phyloP scores from a whole-genome alignment of 202 grass and related monocot species.

The Carex sylvatica region DNA sequence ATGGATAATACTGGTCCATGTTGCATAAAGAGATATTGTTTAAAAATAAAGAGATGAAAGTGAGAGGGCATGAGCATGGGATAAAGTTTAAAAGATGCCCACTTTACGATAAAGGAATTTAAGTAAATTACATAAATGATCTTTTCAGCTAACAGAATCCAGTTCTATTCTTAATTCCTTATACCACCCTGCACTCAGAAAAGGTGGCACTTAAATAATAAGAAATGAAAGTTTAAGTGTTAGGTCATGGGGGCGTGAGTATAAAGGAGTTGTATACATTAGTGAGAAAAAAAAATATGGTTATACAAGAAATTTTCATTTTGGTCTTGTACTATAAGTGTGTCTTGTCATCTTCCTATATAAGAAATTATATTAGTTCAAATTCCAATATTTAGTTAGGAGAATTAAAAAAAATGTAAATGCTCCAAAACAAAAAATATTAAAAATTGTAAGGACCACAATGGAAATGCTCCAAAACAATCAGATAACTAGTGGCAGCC shows the following conservation, averaged over 20 bases:
- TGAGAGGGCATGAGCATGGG: neutral
- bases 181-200: conserved; percentile 7
- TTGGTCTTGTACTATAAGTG: neutral
- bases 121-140: conserved; percentile 33
- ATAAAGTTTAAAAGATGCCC: conserved; percentile 15
- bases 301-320: neutral
- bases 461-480: neutral
- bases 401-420: neutral
- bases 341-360: conserved; percentile 13
- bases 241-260: neutral
- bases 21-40: conserved; percentile 2
- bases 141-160: conserved; percentile 27
- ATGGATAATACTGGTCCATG: conserved; percentile 15
- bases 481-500: neutral
- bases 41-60: conserved; percentile 9
- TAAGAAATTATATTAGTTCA: neutral
- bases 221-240: conserved; percentile 16
- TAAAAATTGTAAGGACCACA: neutral
- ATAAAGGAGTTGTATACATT: conserved; percentile 1
- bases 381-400: neutral
- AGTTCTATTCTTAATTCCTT: conserved; percentile 26
- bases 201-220: conserved; percentile 11
- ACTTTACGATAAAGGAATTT: conserved; percentile 20
- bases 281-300: neutral
- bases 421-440: neutral